Conservation (phyloP, 1,284 basidiomycete species). For the Apiotrichum laibachii region DNA sequence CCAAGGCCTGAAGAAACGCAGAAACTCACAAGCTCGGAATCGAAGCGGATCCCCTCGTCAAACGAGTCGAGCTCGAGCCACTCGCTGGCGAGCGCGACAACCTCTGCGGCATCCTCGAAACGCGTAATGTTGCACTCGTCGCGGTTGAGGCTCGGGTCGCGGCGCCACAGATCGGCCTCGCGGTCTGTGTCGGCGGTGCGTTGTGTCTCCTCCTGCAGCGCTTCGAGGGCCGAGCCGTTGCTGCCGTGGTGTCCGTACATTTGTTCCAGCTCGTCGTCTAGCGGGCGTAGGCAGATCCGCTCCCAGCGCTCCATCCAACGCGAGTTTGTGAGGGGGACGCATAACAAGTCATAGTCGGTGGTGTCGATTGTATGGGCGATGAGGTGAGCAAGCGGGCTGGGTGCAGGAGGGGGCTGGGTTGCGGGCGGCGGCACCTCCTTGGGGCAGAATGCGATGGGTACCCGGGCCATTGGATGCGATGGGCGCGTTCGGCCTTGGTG, state of each 20-base stretch:
- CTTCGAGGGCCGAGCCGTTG: slow-evolving; percentile 5
- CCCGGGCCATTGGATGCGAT: slow-evolving; percentile 25
- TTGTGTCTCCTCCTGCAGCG: slow-evolving; percentile 4
- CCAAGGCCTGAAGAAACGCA: background rate
- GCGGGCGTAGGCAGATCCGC: slow-evolving; percentile 69
- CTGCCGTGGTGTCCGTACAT: slow-evolving; percentile 10
- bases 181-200: slow-evolving; percentile 55
- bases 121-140: slow-evolving; percentile 87
- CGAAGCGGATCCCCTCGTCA: slow-evolving; percentile 92
- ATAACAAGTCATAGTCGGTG: slow-evolving; percentile 60
- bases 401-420: slow-evolving; percentile 32
- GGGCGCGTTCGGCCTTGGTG: background rate
- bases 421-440: slow-evolving; percentile 35
- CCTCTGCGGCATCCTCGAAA: slow-evolving; percentile 81
- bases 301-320: slow-evolving; percentile 87
- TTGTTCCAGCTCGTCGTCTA: slow-evolving; percentile 57
- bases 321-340: slow-evolving; percentile 80
- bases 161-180: slow-evolving; percentile 84
- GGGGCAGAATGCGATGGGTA: slow-evolving; percentile 36
- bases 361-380: slow-evolving; percentile 38
- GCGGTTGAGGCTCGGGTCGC: slow-evolving; percentile 69
- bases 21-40: slow-evolving; percentile 81
- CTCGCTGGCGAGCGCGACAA: slow-evolving; percentile 76
- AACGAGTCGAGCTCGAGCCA: slow-evolving; percentile 94
- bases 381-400: slow-evolving; percentile 40